These are phyloP conservation scores for Magnusiomyces tetraspermus DNA, from an alignment of 1,139 yeast species.

Conservation along the genomic window DNA sequence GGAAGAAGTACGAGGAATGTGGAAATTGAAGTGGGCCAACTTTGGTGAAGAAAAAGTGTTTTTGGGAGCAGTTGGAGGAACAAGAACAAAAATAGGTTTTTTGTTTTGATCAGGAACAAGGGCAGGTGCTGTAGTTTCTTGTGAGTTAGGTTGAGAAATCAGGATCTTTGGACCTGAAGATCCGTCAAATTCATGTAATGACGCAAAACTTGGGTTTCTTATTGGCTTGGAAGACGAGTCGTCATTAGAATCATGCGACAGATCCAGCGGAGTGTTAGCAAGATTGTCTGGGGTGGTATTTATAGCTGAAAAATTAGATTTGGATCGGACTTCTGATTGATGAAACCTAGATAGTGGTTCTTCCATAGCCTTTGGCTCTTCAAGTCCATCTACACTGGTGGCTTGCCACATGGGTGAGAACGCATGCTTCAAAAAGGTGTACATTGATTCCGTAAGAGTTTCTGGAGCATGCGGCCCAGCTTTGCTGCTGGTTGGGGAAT, in stretches of 20 bases:
- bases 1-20: background rate
- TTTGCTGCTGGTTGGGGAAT: background rate
- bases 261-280: too few species aligned
- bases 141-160: too few species aligned
- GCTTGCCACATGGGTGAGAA: constrained; percentile 1
- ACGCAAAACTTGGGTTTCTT: too few species aligned
- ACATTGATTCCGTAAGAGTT: background rate
- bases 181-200: too few species aligned
- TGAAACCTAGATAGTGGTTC: background rate
- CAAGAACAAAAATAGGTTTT: too few species aligned
- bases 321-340: background rate
- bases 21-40: background rate
- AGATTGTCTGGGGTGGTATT: background rate
- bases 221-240: too few species aligned
- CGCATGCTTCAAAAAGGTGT: background rate
- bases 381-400: background rate
- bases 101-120: background rate
- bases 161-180: too few species aligned
- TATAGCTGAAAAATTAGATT: background rate
- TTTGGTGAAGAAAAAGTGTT: too few species aligned
- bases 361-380: constrained; percentile 1
- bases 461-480: background rate
- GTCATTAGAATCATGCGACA: too few species aligned
- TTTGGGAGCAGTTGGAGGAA: too few species aligned
- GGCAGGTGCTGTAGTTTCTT: too few species aligned